These are phyloP conservation scores for Pelargonium australe DNA, from an alignment of 441 rosid species.

Conservation along the genomic window DNA sequence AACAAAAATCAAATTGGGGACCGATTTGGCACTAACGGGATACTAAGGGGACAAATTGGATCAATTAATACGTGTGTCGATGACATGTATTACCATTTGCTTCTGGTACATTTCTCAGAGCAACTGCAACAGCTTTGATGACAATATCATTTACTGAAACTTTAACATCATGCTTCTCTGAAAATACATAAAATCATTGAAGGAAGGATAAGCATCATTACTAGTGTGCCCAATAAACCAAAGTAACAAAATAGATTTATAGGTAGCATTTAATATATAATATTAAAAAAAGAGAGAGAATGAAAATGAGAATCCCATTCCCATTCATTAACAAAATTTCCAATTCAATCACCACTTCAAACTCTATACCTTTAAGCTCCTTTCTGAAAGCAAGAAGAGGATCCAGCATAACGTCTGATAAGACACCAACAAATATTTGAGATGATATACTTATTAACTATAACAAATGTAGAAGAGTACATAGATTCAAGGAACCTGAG, in stretches of 20 bases:
- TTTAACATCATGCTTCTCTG: slow-evolving; percentile 78
- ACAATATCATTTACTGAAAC: slow-evolving; percentile 95
- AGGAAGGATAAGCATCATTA: slow-evolving; percentile 24
- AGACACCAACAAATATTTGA: slow-evolving; percentile 25
- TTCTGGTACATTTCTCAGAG: slow-evolving; percentile 73
- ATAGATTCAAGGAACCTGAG: slow-evolving; percentile 46
- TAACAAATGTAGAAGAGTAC: slow-evolving; percentile 16
- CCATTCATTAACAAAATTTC: no score
- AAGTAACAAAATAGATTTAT: slow-evolving; percentile 19
- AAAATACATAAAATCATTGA: slow-evolving; percentile 21
- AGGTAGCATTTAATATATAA: no score
- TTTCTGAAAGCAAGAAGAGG: slow-evolving; percentile 89
- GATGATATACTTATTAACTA: slow-evolving; percentile 22
- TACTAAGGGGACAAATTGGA: no score
- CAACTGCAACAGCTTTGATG: slow-evolving; percentile 84
- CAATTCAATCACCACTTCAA: background rate
- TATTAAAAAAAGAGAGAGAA: no score
- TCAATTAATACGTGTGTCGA: background rate
- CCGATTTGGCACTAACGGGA: no score
- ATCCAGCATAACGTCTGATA: slow-evolving; percentile 82
- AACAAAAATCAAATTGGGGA: no score
- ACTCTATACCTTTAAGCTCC: slow-evolving; percentile 71
- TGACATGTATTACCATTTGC: slow-evolving; percentile 63
- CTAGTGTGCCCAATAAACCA: slow-evolving; percentile 13
- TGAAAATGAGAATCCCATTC: no score